These are phyloP conservation scores for Alternaria alternata DNA, from an alignment of 2,329 filamentous ascomycete species.

Conservation along the genomic window DNA sequence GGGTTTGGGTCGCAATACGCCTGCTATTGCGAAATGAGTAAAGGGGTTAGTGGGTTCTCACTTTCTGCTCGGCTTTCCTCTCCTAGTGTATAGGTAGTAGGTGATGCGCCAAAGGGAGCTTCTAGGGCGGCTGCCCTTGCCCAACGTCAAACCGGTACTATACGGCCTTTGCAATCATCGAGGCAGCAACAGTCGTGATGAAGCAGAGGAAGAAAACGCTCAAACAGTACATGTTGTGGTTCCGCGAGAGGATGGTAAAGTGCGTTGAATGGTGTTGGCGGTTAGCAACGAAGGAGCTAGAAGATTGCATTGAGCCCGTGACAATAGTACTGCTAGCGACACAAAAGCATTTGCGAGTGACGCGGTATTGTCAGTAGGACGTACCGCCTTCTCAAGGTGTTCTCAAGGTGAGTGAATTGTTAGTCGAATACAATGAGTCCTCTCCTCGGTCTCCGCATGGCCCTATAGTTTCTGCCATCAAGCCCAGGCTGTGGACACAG, in stretches of 20 bases:
- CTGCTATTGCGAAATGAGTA: not conserved
- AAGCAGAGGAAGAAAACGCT: not conserved
- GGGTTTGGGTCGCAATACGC: not conserved
- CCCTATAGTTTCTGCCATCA: not conserved
- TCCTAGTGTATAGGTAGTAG: not conserved
- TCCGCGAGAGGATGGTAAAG: not conserved
- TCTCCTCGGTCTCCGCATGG: not conserved
- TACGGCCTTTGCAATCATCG: not conserved
- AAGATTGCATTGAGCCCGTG: slow-evolving; percentile 3
- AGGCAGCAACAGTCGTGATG: not conserved
- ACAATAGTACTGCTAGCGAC: not conserved
- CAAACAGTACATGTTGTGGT: not conserved
- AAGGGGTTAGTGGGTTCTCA: not conserved
- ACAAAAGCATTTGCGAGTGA: not conserved
- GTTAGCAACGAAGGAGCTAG: slow-evolving; percentile 1
- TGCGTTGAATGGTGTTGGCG: not conserved
- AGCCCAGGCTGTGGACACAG: not conserved
- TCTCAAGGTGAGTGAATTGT: too few relatives aligned
- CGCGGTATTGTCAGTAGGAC: not conserved
- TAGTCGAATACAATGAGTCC: not conserved
- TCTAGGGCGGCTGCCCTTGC: not conserved
- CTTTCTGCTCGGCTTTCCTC: not conserved
- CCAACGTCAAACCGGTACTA: not conserved
- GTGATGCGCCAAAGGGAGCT: not conserved
- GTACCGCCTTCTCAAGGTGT: not conserved